Percentiles rank a stretch among this genome's conserved stretches.
phyloP scores from a whole-genome alignment of 148 eudicot species.

The Chenopodium suecicum region DNA sequence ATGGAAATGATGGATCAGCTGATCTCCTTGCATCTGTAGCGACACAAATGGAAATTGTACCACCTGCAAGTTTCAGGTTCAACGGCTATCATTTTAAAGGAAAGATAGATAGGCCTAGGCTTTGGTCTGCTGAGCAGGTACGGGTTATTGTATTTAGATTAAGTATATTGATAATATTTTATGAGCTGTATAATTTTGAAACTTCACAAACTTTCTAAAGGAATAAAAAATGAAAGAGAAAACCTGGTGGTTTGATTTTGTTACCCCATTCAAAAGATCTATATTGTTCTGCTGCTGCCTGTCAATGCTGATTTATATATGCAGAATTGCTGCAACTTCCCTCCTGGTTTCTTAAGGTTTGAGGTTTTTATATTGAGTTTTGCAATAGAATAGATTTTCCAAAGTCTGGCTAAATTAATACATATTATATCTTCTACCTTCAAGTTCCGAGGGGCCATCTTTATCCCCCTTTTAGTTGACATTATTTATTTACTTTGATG shows the following conservation, averaged over 20 bases:
- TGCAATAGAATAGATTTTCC: background rate
- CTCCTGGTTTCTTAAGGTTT: background rate
- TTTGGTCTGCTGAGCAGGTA: conserved; percentile 96
- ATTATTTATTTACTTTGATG: background rate
- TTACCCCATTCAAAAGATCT: background rate
- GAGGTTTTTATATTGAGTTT: background rate
- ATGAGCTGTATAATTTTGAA: background rate
- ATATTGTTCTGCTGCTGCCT: background rate
- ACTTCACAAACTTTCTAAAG: background rate
- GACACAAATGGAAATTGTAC: conserved; percentile 53
- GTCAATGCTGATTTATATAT: background rate
- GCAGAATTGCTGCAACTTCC: background rate
- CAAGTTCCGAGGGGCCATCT: background rate
- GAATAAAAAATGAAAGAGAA: background rate
- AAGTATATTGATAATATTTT: background rate
- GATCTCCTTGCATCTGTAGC: conserved; percentile 57
- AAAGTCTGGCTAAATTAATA: background rate
- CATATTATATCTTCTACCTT: background rate
- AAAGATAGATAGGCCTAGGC: conserved; percentile 66
- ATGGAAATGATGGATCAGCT: conserved; percentile 29
- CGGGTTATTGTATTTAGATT: conserved; percentile 14
- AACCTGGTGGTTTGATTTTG: background rate
- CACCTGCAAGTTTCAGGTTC: conserved; percentile 50
- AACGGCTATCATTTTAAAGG: conserved; percentile 65
- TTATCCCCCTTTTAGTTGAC: background rate